A percentile compares a stretch with the other conserved stretches of the same genome.
phyloP scores from a whole-genome alignment of 2,329 filamentous ascomycete genomes.

The Claviceps citrina region DNA sequence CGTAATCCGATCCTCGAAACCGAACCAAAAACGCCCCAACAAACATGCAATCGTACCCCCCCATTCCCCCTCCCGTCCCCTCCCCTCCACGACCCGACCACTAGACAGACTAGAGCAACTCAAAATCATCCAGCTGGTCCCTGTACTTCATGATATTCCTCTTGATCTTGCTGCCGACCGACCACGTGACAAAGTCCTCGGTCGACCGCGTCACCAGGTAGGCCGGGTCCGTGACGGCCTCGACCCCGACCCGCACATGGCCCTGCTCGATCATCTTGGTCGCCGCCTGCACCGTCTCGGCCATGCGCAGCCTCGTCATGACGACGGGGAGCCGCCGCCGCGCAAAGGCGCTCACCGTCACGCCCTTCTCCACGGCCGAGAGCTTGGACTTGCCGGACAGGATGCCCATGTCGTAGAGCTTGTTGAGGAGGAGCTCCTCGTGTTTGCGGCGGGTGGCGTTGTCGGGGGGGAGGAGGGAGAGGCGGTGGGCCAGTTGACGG shows the following conservation, averaged over 20 bases:
- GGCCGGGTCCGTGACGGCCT: slow-evolving; percentile 78
- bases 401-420: slow-evolving; percentile 85
- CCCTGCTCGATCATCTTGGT: slow-evolving; percentile 87
- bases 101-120: slow-evolving; percentile 47
- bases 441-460: slow-evolving; percentile 68
- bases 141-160: slow-evolving; percentile 87
- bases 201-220: slow-evolving; percentile 78
- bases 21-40: not conserved
- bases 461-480: slow-evolving; percentile 66
- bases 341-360: slow-evolving; percentile 81
- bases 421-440: slow-evolving; percentile 75
- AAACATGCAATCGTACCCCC: not conserved
- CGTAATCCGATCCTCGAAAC: too few relatives aligned
- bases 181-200: slow-evolving; percentile 96
- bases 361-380: slow-evolving; percentile 70
- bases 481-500: slow-evolving; percentile 74
- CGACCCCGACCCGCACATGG: slow-evolving; percentile 79
- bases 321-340: slow-evolving; percentile 71
- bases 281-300: slow-evolving; percentile 72
- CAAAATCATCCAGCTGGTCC: slow-evolving; percentile 91
- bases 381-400: slow-evolving; percentile 62
- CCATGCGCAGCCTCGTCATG: slow-evolving; percentile 83
- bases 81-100: too few relatives aligned
- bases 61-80: not conserved
- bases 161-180: slow-evolving; percentile 94